Evolutionary conservation across 1,284 basidiomycete species (phyloP).

Genomic region (Acaromyces ingoldii): DNA sequence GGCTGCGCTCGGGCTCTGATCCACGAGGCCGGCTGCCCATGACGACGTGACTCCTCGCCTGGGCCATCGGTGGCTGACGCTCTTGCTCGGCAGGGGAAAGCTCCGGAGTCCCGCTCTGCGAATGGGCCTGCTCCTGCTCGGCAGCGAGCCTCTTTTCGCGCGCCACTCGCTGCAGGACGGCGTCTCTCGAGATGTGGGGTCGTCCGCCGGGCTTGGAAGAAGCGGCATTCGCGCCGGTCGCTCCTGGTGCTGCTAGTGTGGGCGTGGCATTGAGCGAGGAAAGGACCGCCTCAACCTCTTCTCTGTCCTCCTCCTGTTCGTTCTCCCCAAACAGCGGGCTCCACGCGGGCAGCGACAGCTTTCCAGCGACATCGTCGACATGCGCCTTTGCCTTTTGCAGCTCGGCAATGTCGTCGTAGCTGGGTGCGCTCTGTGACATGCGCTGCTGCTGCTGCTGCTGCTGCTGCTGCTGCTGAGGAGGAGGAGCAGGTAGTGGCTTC

Average conservation of each 20-base stretch:
- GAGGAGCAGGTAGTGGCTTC: neutral
- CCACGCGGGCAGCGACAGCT: slow-evolving; percentile 44
- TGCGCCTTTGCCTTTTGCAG: neutral
- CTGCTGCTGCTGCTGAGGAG: neutral
- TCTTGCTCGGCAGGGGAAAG: neutral
- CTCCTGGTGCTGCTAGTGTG: too few relatives aligned
- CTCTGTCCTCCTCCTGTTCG: neutral
- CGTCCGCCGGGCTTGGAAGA: slow-evolving; percentile 14
- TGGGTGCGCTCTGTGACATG: neutral
- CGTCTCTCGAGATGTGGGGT: slow-evolving; percentile 47
- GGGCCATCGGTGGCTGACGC: too few relatives aligned
- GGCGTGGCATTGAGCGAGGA: neutral
- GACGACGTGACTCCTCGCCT: too few relatives aligned
- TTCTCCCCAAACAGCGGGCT: slow-evolving; percentile 29
- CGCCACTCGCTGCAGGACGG: slow-evolving; percentile 43
- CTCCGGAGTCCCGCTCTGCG: too few relatives aligned
- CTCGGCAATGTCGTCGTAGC: neutral
- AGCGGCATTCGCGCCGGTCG: neutral
- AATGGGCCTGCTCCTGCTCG: slow-evolving; percentile 11
- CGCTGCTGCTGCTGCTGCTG: neutral
- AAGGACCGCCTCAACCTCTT: neutral
- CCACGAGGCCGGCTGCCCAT: too few relatives aligned
- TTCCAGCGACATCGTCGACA: too few relatives aligned
- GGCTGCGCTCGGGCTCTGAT: too few relatives aligned
- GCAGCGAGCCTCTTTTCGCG: slow-evolving; percentile 23